Evolutionary conservation across 129 eudicot species (phyloP).

Genomic region (Flaveria trinervia): DNA sequence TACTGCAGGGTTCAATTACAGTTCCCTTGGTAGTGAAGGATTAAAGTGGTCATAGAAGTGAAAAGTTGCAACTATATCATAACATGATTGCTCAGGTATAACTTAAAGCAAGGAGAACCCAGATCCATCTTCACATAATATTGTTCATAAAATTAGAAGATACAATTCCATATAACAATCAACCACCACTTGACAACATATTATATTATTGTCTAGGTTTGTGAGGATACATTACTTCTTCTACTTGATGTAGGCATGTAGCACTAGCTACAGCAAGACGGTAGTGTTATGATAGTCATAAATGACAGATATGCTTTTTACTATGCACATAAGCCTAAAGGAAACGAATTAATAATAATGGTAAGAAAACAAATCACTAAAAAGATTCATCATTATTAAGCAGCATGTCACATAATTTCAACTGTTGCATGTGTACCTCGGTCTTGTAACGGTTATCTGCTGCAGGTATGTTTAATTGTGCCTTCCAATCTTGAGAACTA

Average conservation of each 20-base stretch:
- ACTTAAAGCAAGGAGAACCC: neutral
- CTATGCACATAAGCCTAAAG: neutral
- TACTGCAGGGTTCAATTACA: neutral
- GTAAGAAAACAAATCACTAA: neutral
- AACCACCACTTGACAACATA: constrained; percentile 10
- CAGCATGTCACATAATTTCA: constrained; percentile 18
- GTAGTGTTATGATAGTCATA: constrained; percentile 1
- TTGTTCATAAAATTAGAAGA: neutral
- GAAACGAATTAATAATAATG: neutral
- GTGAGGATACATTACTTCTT: constrained; percentile 6
- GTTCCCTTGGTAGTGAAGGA: constrained; percentile 18
- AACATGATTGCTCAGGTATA: constrained; percentile 14
- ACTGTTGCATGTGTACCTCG: constrained; percentile 52
- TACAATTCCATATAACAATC: constrained; percentile 7
- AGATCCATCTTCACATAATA: neutral
- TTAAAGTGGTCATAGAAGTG: neutral
- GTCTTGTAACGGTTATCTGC: constrained; percentile 68
- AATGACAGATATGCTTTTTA: neutral
- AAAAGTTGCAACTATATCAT: constrained; percentile 2
- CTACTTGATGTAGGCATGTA: neutral
- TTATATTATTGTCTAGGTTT: constrained; percentile 1
- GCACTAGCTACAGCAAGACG: constrained; percentile 6
- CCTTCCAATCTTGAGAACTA: constrained; percentile 81
- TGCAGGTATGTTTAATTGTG: constrained; percentile 53
- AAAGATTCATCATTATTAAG: constrained; percentile 15